Evolutionary conservation across 306 rosid genomes (phyloP).

Genomic region (Vicia sativa): DNA sequence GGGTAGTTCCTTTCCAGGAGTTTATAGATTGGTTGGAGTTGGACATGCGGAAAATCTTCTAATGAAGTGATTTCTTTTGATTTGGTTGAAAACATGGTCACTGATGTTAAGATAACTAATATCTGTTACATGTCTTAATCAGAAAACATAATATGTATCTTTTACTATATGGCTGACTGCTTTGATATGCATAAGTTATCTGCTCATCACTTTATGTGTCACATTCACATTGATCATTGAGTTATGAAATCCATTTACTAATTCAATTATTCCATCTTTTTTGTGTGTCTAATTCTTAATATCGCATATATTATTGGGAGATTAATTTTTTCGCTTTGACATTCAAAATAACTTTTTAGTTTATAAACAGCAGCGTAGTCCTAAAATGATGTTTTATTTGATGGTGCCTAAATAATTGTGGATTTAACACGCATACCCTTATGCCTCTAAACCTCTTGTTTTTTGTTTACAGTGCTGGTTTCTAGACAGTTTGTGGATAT

Average conservation of each 20-base stretch:
- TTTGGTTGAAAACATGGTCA: conserved; percentile 20
- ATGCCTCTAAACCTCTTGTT: neutral
- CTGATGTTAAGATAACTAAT: conserved; percentile 14
- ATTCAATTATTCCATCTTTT: neutral
- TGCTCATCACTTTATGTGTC: neutral
- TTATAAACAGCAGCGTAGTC: neutral
- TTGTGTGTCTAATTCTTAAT: conserved; percentile 4
- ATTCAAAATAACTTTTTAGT: neutral
- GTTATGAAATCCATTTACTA: neutral
- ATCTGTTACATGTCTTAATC: neutral
- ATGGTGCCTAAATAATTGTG: conserved; percentile 6
- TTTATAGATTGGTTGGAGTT: conserved; percentile 7
- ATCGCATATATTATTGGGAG: neutral
- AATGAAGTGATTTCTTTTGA: neutral
- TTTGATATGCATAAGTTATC: neutral
- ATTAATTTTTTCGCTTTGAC: neutral
- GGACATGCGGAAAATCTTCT: conserved; percentile 11
- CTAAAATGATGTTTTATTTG: conserved; percentile 8
- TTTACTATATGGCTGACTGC: neutral
- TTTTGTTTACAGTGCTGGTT: conserved; percentile 67
- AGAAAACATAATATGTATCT: neutral
- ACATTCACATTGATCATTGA: neutral
- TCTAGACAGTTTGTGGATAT: conserved; percentile 89
- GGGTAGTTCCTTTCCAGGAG: neutral
- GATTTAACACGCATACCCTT: conserved; percentile 11